Percentiles rank a stretch among this genome's conserved stretches.
Evolutionary conservation across 2,329 filamentous ascomycete species (phyloP).

Genomic region (Fusarium compactum): DNA sequence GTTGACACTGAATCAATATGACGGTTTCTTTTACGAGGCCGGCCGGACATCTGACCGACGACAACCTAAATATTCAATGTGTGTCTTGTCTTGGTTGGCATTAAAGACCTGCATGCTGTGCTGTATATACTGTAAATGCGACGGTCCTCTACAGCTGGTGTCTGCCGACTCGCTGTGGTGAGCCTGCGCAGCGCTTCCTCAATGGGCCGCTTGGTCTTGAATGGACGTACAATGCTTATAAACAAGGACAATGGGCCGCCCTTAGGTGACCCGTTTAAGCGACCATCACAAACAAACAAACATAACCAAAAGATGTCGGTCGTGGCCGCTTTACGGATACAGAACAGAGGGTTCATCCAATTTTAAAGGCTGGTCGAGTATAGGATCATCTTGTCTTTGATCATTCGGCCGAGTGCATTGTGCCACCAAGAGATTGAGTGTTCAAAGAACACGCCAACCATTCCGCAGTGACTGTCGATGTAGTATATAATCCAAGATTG

Average conservation of each 20-base stretch:
- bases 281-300: constrained; percentile 37
- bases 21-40: constrained; percentile 33
- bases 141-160: constrained; percentile 36
- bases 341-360: neutral
- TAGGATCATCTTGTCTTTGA: constrained; percentile 2
- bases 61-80: neutral
- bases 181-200: constrained; percentile 37
- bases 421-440: constrained; percentile 15
- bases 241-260: constrained; percentile 38
- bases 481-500: constrained; percentile 23
- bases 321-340: constrained; percentile 21
- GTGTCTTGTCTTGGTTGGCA: constrained; percentile 25
- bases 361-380: neutral
- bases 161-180: constrained; percentile 39
- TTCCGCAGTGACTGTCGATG: constrained; percentile 15
- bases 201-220: constrained; percentile 13
- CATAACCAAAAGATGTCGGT: constrained; percentile 27
- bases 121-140: constrained; percentile 4
- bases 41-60: constrained; percentile 11
- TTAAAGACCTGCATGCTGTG: constrained; percentile 20
- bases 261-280: constrained; percentile 29
- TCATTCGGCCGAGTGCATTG: constrained; percentile 17
- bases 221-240: constrained; percentile 37
- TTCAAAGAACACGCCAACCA: constrained; percentile 6
- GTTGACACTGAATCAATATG: constrained; percentile 30